These are phyloP conservation scores for Fimicolochytrium jonesii DNA, from an alignment of 192 early-diverging fungal genomes.

Conservation along the genomic window DNA sequence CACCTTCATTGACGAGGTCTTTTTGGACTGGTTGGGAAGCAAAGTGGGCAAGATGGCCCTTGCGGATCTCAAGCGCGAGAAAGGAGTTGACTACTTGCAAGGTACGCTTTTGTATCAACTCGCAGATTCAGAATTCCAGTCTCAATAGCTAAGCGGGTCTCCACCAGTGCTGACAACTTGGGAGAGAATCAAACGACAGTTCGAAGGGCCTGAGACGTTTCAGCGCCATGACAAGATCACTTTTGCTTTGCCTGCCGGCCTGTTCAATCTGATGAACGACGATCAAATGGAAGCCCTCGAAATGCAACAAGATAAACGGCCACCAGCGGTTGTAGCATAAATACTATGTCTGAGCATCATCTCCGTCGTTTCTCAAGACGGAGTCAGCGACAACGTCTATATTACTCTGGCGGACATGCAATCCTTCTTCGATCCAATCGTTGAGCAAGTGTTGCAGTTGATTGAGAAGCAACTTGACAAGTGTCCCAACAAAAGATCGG, in stretches of 20 bases:
- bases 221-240: background rate
- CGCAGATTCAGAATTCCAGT: too few species aligned
- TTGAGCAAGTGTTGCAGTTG: slow-evolving; percentile 11
- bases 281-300: background rate
- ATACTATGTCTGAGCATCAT: too few species aligned
- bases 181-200: slow-evolving; percentile 13
- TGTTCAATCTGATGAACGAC: slow-evolving; percentile 15
- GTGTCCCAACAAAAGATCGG: slow-evolving; percentile 9
- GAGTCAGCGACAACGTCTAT: slow-evolving; percentile 14
- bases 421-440: slow-evolving; percentile 24
- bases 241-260: slow-evolving; percentile 6
- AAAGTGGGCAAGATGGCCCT: slow-evolving; percentile 6
- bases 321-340: background rate
- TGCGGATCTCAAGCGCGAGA: background rate
- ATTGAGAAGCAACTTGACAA: slow-evolving; percentile 20
- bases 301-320: background rate
- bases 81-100: background rate
- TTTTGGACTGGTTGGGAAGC: slow-evolving; percentile 4
- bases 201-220: slow-evolving; percentile 12
- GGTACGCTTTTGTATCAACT: too few species aligned
- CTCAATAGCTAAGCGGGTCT: too few species aligned
- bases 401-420: slow-evolving; percentile 21
- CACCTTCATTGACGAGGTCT: slow-evolving; percentile 12
- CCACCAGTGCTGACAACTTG: slow-evolving; percentile 4
- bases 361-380: slow-evolving; percentile 12